These are phyloP conservation scores for Pestalotiopsis sp. DNA, from an alignment of 2,329 filamentous ascomycete species.

Conservation along the genomic window DNA sequence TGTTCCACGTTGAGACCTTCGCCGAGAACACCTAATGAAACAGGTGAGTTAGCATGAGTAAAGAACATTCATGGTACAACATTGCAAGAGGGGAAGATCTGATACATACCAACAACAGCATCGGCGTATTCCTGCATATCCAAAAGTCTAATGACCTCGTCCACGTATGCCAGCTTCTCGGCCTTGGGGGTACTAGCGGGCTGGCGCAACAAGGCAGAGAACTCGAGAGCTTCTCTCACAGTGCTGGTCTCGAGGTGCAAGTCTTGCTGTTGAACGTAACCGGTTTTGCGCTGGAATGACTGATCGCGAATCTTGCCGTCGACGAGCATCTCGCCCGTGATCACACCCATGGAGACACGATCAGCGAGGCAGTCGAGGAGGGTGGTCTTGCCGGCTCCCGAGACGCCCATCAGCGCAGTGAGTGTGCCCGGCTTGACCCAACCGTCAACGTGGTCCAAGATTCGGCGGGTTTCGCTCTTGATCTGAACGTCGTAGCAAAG, in stretches of 20 bases:
- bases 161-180: constrained; percentile 68
- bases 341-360: constrained; percentile 85
- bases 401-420: constrained; percentile 83
- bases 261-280: constrained; percentile 93
- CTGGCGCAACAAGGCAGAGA: constrained; percentile 67
- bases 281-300: constrained; percentile 89
- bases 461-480: constrained; percentile 73
- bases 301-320: constrained; percentile 69
- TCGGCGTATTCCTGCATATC: constrained; percentile 70
- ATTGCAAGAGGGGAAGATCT: constrained; percentile 45
- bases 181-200: constrained; percentile 57
- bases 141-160: constrained; percentile 68
- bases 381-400: constrained; percentile 93
- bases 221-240: constrained; percentile 30
- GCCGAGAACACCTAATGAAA: not conserved
- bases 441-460: constrained; percentile 85
- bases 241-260: constrained; percentile 61
- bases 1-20: constrained; percentile 55
- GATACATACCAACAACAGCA: constrained; percentile 65
- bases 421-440: constrained; percentile 93
- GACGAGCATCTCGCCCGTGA: constrained; percentile 79
- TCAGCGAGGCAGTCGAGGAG: constrained; percentile 85
- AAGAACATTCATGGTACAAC: not conserved
- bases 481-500: constrained; percentile 80
- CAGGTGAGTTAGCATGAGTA: not conserved